Conservation (phyloP, 768 basidiomycete species). For the Amanita subjunquillea region DNA sequence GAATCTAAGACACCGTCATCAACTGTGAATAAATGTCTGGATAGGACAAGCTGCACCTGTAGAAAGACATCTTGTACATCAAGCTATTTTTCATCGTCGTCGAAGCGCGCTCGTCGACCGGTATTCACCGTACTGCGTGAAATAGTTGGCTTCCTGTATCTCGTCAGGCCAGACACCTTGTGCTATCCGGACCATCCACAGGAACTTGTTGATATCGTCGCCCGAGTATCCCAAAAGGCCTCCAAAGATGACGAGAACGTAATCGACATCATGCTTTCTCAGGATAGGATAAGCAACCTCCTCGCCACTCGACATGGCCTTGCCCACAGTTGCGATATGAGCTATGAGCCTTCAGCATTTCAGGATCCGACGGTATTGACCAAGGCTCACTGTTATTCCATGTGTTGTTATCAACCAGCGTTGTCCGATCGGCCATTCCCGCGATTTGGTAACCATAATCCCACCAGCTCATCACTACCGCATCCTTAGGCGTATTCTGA, state of each 20-base stretch:
- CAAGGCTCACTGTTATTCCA: constrained; percentile 91
- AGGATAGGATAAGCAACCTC: constrained; percentile 97
- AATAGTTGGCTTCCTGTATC: constrained; percentile 91
- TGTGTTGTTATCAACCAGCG: constrained; percentile 97
- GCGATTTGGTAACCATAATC: constrained; percentile 99
- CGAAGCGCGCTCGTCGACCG: constrained; percentile 81
- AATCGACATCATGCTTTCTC: constrained; percentile 94
- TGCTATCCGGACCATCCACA: constrained; percentile 96
- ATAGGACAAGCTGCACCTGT: constrained; percentile 40
- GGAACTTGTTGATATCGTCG: constrained; percentile 99
- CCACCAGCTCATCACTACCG: constrained; percentile 99
- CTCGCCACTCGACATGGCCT: constrained; percentile 92
- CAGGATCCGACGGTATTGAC: not conserved
- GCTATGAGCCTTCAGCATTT: constrained; percentile 33
- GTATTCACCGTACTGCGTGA: constrained; percentile 89
- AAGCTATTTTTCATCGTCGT: constrained; percentile 87
- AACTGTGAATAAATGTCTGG: not conserved
- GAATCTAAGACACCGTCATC: constrained; percentile 41
- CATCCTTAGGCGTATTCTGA: constrained; percentile 86
- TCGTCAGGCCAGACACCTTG: constrained; percentile 99
- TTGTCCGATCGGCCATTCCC: constrained; percentile 95
- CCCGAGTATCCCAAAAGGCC: constrained; percentile 95
- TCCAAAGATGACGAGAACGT: constrained; percentile 95
- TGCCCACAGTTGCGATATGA: constrained; percentile 97
- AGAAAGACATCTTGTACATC: constrained; percentile 99